Base-by-base conservation (phyloP, 345 rosid genomes). In the Turritis glabra region DNA sequence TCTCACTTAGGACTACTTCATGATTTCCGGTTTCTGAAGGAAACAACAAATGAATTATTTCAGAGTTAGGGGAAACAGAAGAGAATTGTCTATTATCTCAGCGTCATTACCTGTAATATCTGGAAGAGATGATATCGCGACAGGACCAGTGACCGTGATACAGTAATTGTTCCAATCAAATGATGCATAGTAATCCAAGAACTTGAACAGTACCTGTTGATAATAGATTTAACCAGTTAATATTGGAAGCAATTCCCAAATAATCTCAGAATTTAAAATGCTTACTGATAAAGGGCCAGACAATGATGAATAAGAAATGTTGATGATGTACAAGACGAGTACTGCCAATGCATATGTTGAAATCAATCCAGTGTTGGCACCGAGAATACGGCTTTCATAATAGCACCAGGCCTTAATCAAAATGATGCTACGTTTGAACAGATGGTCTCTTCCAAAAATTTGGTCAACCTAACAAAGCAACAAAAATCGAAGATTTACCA, bases 341-440 rank as follows among this genome's bases (percentile, higher is more conserved):
- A 82, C 78, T 67, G 89, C 97, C 82, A 93, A 79, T 15, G 90
- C 98, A 80, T 91, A 93, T 5, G 98, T 88, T 19, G 98, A 85
- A 37, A 93, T 81, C 80, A 93, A 72, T 47, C 98, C 92, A 70
- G 79, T 83, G 71, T 85, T 89, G 44, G 97, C 88, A 61, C 98
- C 97, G 62, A 93, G 96, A 69, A 87, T 82, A 13, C 94, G 89
- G 75, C 97, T 89, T 80, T 93, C 96, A 21, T 91, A 91, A 71
- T 82, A 93, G 81, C 98, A 93, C 97, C 98, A 93, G 10, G 94
- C 92, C 79, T 93, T 93, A 33, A 89, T 69, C 83, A 93, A 77
- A 53, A 88, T 71, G 67, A 91, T 76, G 79, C 97, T 91, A 64
- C 82, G 88, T 80, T 93, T 93, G 78, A 91, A 88, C 52, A 93